Evolutionary conservation across 2,329 filamentous ascomycete genomes (phyloP), one percentile per base, ranked within the genome.

Genomic region (Colletotrichum sojae): DNA sequence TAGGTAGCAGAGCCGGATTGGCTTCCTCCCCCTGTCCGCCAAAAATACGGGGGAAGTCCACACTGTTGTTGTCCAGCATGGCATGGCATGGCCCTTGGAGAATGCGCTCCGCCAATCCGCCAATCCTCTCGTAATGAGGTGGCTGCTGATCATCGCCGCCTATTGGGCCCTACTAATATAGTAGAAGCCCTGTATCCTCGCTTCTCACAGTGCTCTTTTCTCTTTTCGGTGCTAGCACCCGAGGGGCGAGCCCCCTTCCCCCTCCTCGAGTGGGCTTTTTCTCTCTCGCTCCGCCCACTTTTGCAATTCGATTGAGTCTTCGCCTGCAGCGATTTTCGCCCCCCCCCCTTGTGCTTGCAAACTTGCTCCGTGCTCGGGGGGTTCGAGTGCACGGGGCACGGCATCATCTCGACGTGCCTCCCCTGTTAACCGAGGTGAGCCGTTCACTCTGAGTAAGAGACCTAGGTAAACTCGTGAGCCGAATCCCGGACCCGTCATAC

Each of bases 301-400:
- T 69, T 69, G 36, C 49, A 69, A 66, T 66, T 60, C 62, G 66
- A 69, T 69, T 45, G 13, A 69, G 61, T 60, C 66, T 66, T 18
- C 18, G 18, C 55, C 61, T 65, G 54, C 65, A 68, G 60, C n/a
- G 65, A 68, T 69, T 66, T 65, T 60, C 65, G 39, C 57, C 57
- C 58, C 59, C 57, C 58, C 59, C 20, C 40, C 40, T 63, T 22
- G 43, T 16, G 25, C 27, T 6, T 40, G 13, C 15, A 15, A 15
- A 20, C n/a, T 60, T 60, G 48, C 20, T 40, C 58, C 53, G 58
- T 67, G 59, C 59, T 46, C 43, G 22, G 56, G 56, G 20, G 22
- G 20, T 10, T 36, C 31, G 31, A 36, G 31, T 31, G 65, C 53
- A 58, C 60, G 53, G 53, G n/a, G 39, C 60, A 53, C 22, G 39